Conservation (phyloP, 2,329 filamentous ascomycete genomes). For the Arthrocladium fulminans region DNA sequence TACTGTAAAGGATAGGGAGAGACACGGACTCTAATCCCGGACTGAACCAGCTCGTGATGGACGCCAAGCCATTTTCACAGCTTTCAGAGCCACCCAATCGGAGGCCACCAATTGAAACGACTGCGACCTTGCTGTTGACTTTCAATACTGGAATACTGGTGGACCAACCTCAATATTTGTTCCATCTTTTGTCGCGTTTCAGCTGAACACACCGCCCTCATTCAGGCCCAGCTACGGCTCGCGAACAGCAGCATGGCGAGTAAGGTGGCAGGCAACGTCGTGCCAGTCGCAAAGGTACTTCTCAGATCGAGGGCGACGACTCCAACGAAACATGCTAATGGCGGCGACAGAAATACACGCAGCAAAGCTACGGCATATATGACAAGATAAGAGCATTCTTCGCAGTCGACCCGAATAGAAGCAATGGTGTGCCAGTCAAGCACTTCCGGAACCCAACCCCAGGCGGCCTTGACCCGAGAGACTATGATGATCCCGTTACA, state of each 20-base stretch:
- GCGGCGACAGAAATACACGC: constrained; percentile 73
- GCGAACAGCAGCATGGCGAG: too few relatives aligned
- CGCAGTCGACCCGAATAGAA: constrained; percentile 77
- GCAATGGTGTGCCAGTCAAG: constrained; percentile 86
- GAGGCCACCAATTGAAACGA: neutral
- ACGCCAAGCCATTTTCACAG: neutral
- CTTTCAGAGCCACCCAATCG: constrained; percentile 4
- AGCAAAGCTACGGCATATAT: constrained; percentile 85
- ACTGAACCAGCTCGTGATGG: neutral
- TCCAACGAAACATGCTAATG: neutral
- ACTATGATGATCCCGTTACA: constrained; percentile 75
- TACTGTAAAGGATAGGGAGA: too few relatives aligned
- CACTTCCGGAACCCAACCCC: constrained; percentile 83
- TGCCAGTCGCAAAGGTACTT: constrained; percentile 9
- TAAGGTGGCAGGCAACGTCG: too few relatives aligned
- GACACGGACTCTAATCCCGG: neutral
- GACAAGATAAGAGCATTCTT: constrained; percentile 68
- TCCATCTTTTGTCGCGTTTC: too few relatives aligned
- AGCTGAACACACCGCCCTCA: too few relatives aligned
- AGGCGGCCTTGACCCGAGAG: constrained; percentile 58
- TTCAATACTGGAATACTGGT: neutral
- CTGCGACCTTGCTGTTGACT: neutral
- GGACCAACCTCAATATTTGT: neutral
- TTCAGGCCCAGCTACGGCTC: too few relatives aligned
- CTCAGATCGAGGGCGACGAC: neutral